Percentiles rank a stretch among this genome's conserved stretches.
Evolutionary conservation across 192 early-diverging fungal species (phyloP).

Genomic region (Gaertneriomyces semiglobifer): DNA sequence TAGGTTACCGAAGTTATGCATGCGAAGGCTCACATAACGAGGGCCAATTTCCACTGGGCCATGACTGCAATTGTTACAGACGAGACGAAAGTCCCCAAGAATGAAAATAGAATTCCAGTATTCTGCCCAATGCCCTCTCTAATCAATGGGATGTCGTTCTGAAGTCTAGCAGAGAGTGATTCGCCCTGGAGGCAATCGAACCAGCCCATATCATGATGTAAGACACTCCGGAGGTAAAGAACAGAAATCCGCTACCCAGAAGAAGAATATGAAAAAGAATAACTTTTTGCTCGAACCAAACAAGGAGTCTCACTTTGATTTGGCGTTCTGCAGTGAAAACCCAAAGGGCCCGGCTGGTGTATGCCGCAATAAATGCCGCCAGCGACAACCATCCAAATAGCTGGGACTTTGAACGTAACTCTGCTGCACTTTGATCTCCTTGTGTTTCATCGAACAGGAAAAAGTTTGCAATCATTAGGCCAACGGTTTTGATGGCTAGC

Average conservation of each 20-base stretch:
- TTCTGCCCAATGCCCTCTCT: slow-evolving; percentile 31
- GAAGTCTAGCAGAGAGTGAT: slow-evolving; percentile 24
- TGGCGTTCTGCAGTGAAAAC: slow-evolving; percentile 30
- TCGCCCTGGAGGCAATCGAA: slow-evolving; percentile 35
- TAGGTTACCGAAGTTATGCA: no score
- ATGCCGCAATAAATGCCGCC: slow-evolving; percentile 29
- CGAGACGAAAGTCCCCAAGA: neutral
- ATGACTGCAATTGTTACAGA: slow-evolving; percentile 10
- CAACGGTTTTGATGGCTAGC: slow-evolving; percentile 9
- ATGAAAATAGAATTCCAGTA: neutral
- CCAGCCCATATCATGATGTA: slow-evolving; percentile 37
- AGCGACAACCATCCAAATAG: neutral
- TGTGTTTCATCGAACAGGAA: neutral
- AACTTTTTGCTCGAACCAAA: no score
- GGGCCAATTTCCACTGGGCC: slow-evolving; percentile 7
- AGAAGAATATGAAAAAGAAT: no score
- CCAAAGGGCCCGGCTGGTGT: slow-evolving; percentile 27
- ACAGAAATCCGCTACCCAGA: slow-evolving; percentile 32
- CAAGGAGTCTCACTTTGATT: no score
- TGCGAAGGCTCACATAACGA: slow-evolving; percentile 20
- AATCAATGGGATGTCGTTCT: slow-evolving; percentile 25
- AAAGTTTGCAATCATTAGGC: neutral
- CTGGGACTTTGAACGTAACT: neutral
- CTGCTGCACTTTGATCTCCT: neutral
- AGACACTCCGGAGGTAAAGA: slow-evolving; percentile 24